These are phyloP conservation scores for Posidonia australis DNA, from an alignment of 106 monocot species.

Conservation along the genomic window DNA sequence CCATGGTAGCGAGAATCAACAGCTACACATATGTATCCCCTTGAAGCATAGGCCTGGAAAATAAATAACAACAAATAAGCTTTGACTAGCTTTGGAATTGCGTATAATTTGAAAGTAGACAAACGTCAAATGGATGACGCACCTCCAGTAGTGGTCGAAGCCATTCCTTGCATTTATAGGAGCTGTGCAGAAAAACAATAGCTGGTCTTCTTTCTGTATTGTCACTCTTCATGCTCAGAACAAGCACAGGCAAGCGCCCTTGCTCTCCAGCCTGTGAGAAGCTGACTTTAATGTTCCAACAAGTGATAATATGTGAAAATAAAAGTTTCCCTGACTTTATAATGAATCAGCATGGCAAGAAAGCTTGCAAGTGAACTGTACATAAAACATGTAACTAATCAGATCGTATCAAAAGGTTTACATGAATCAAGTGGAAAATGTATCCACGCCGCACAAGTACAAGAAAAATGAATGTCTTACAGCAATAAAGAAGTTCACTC, in stretches of 20 bases:
- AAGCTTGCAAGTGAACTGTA: background rate
- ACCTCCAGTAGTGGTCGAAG: slow-evolving; percentile 90
- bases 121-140: background rate
- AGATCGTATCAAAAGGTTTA: background rate
- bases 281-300: background rate
- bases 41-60: slow-evolving; percentile 86
- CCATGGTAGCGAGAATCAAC: slow-evolving; percentile 98
- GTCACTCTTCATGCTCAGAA: slow-evolving; percentile 53
- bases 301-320: background rate
- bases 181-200: slow-evolving; percentile 84
- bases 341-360: background rate
- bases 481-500: no score
- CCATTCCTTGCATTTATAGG: slow-evolving; percentile 96
- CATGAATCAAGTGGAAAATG: no score
- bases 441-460: no score
- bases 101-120: background rate
- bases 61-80: slow-evolving; percentile 5
- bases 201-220: slow-evolving; percentile 46
- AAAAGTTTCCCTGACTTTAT: background rate
- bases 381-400: background rate
- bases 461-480: no score
- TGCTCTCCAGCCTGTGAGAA: slow-evolving; percentile 63
- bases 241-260: slow-evolving; percentile 72
- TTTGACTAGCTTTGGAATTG: background rate
- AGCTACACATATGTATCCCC: slow-evolving; percentile 79